Base-by-base conservation (phyloP, 129 eudicot genomes). In the Tagetes erecta region DNA sequence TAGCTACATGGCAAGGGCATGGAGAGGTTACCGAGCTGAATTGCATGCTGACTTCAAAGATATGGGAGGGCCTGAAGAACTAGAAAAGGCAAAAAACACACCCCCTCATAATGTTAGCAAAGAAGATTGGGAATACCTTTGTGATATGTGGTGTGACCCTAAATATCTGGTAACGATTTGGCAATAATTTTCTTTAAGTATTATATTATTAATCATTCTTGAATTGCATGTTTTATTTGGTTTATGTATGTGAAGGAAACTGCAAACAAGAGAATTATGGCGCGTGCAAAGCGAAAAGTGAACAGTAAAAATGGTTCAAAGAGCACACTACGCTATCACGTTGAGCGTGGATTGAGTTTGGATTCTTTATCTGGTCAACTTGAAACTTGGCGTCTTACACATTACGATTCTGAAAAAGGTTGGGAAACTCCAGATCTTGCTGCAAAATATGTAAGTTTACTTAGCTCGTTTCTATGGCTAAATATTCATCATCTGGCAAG, bases 401-500 rank as follows among this genome's bases (percentile, higher is more conserved):
- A 64, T 40, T 64, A 35, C 30, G 46, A 64, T 64, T 49, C 12
- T 9, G 49, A 39, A 64, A n/a, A 64, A n/a, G 47, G 49, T 64
- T 42, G 46, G 46, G 8, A 5, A 42, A 5, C 46, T 42, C 6
- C 46, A 42, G 10, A 67, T 41, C 20, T 12, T 2, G 71, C 71
- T 66, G 8, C 52, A 66, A 66, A 40, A 66, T 66, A 66, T 14
- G 14, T 66, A 66, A 66, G 71, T 66, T 66, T 66, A 66, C 14
- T 66, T 40, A 20, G 38, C n/a, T 41, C 7, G 2, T 7, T 8
- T 14, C 37, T 14, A 59, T 8, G 55, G 55, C 55, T 50, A 50
- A 50, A 50, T 50, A 12, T 11, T 13, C 2, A 12, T 10, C 3
- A 8, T 50, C 3, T 10, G 7, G 47, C 8, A 44, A 4, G 8